Conservation (phyloP, 2,329 filamentous ascomycete genomes). For the Hymenoscyphus infarciens region DNA sequence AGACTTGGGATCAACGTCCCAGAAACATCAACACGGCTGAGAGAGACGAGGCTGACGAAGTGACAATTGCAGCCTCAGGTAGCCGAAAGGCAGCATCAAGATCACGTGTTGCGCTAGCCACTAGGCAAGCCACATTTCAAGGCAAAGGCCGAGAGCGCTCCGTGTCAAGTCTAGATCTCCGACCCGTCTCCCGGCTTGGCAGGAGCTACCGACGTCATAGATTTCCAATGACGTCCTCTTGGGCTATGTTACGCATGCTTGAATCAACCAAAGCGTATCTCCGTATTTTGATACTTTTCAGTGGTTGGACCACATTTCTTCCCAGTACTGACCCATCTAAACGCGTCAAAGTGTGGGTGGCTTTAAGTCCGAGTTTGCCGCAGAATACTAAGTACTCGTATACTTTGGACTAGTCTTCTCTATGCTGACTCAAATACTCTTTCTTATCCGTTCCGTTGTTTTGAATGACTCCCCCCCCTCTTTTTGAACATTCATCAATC, state of each 20-base stretch:
- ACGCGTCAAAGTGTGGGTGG: neutral
- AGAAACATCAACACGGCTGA: slow-evolving; percentile 4
- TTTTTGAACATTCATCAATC: neutral
- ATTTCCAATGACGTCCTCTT: neutral
- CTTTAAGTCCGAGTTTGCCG: neutral
- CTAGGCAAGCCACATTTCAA: neutral
- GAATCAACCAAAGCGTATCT: neutral
- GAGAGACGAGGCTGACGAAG: slow-evolving; percentile 3
- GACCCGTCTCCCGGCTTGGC: neutral
- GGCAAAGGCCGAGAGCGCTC: neutral
- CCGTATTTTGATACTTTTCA: neutral
- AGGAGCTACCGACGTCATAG: slow-evolving; percentile 1
- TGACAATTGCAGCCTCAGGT: neutral
- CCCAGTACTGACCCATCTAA: neutral
- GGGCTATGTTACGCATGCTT: neutral
- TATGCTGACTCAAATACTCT: neutral
- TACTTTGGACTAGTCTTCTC: too few species aligned
- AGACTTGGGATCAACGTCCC: neutral
- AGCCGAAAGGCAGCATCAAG: neutral
- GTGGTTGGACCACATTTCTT: neutral
- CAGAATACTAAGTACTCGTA: neutral
- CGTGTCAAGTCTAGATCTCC: neutral
- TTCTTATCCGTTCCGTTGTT: neutral
- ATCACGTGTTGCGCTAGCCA: neutral
- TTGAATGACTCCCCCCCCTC: neutral